Base-by-base conservation (phyloP, 2,329 filamentous ascomycete species). In the Epichloe sp. region DNA sequence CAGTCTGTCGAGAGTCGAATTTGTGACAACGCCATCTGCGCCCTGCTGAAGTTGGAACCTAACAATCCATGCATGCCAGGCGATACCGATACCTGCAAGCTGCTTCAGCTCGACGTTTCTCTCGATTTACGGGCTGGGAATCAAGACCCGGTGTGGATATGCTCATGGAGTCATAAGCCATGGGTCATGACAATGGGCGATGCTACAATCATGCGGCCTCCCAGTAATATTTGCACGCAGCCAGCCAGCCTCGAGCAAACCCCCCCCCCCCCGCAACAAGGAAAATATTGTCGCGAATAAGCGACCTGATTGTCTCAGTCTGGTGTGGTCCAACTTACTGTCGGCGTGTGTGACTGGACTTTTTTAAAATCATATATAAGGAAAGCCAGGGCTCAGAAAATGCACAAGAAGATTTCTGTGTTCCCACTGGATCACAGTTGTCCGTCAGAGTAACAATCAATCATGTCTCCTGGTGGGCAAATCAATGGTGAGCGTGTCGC, bases 401-500 rank as follows among this genome's bases (percentile, higher is more conserved):
- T 21, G 44, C 17, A 23, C 17, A 19, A n/a, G 5, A 46, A 11
- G 34, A 14, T 1, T 46, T 19, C n/a, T 23, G 17, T 41, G 3
- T 17, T 41, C 23, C 14, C 6, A 31, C 15, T 31, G 21, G 15
- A 14, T 37, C n/a, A 10, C 15, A 19, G 14, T 37, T 45, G 10
- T 31, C 6, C 23, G 14, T n/a, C 21, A 41, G 8, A 21, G 19
- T 17, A 17, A 38, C 11, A 36, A 47, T n/a, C 14, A 26, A 42
- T 38, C 35, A 54, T 52, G 52, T 41, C 52, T 42, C 17, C 44
- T 11, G 34, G n/a, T 2, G 34, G 6, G 12, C 23, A 49, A 14
- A 26, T 14, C 31, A 46, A 47, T 44, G 48, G 48, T 17, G 52
- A 47, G 14, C 19, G 41, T 34, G 38, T 17, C 35, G 19, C 15